Conservation (phyloP, 2,329 filamentous ascomycete genomes). For the Talaromyces sp. region DNA sequence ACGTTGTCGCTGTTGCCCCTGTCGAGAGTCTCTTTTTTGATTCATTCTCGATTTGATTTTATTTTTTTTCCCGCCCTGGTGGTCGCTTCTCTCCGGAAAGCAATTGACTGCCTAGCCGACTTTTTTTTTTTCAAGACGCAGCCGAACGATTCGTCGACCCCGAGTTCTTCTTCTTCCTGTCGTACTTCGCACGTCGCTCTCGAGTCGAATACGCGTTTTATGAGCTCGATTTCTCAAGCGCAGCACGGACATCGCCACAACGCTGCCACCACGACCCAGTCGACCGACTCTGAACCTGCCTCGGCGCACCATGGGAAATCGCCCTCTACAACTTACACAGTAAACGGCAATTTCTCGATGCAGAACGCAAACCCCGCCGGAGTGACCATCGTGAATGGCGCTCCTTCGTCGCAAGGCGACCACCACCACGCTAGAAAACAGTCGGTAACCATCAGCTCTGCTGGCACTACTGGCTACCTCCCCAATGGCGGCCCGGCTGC, state of each 20-base stretch:
- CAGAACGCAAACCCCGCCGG: slow-evolving; percentile 38
- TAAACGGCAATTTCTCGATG: slow-evolving; percentile 72
- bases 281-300: slow-evolving; percentile 46
- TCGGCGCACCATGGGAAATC: slow-evolving; percentile 54
- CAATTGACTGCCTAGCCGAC: background rate
- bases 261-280: slow-evolving; percentile 58
- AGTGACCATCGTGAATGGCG: slow-evolving; percentile 64
- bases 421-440: slow-evolving; percentile 73
- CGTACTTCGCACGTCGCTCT: background rate
- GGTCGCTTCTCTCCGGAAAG: background rate
- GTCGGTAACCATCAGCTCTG: slow-evolving; percentile 86
- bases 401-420: slow-evolving; percentile 39
- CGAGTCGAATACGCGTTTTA: slow-evolving; percentile 25
- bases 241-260: slow-evolving; percentile 49
- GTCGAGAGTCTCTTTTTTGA: background rate
- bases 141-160: background rate
- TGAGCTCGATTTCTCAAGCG: slow-evolving; percentile 53
- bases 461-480: slow-evolving; percentile 68
- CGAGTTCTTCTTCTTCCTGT: background rate
- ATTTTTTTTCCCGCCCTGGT: background rate
- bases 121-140: background rate
- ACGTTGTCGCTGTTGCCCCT: background rate
- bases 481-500: slow-evolving; percentile 68
- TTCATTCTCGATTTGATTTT: background rate
- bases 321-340: slow-evolving; percentile 55